Evolutionary conservation across 306 rosid genomes (phyloP).

Genomic region (Fragaria ananassa): DNA sequence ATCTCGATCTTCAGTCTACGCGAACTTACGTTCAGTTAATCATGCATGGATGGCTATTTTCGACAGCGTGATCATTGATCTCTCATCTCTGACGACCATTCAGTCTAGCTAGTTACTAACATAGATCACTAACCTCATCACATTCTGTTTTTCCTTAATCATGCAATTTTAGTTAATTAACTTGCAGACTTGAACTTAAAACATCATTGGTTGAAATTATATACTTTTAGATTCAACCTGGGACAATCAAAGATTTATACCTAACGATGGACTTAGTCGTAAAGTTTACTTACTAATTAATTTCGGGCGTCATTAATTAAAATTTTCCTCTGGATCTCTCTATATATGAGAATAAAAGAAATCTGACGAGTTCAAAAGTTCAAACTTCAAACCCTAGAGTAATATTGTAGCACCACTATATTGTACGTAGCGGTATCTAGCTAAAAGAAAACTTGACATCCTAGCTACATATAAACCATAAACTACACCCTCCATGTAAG

Average conservation of each 20-base stretch:
- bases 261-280: neutral
- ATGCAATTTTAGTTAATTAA: neutral
- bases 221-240: neutral
- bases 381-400: neutral
- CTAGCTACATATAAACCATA: neutral
- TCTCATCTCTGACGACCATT: neutral
- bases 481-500: neutral
- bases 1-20: neutral
- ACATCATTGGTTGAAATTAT: neutral
- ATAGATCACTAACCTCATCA: neutral
- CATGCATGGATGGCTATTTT: neutral
- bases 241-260: neutral
- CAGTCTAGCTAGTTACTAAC: neutral
- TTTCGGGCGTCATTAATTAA: neutral
- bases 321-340: neutral
- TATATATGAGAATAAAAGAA: neutral
- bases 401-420: neutral
- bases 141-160: neutral
- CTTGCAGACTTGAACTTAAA: neutral
- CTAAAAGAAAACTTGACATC: neutral
- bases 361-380: neutral
- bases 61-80: neutral
- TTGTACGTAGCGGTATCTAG: neutral
- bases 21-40: neutral
- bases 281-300: neutral